Evolutionary conservation across 768 basidiomycete genomes (phyloP).

Genomic region (Hericium rajendrae): DNA sequence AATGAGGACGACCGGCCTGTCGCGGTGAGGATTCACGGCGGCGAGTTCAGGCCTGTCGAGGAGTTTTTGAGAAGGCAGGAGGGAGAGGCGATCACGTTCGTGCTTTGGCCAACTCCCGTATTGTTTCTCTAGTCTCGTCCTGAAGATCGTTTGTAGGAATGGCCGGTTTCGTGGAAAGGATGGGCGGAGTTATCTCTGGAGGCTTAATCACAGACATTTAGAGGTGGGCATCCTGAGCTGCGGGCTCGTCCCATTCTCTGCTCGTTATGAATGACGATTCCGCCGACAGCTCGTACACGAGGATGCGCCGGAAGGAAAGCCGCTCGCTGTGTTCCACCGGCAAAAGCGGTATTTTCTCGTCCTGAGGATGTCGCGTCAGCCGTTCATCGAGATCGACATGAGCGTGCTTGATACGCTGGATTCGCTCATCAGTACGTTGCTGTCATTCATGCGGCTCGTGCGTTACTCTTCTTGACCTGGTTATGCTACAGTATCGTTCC

Average conservation of each 20-base stretch:
- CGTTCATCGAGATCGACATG: slow-evolving; percentile 27
- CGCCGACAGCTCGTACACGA: slow-evolving; percentile 21
- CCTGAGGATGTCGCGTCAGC: slow-evolving; percentile 25
- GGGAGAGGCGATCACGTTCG: slow-evolving; percentile 7
- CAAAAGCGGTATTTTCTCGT: slow-evolving; percentile 26
- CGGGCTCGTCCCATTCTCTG: neutral
- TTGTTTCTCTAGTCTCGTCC: neutral
- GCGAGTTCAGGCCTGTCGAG: slow-evolving; percentile 18
- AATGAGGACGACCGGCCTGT: slow-evolving; percentile 21
- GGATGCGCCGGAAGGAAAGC: slow-evolving; percentile 19
- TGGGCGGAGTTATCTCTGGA: slow-evolving; percentile 21
- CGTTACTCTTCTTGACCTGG: neutral
- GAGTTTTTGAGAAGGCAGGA: slow-evolving; percentile 23
- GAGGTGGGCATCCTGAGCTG: slow-evolving; percentile 12
- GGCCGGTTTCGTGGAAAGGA: slow-evolving; percentile 20
- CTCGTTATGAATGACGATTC: neutral
- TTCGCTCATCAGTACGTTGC: slow-evolving; percentile 24
- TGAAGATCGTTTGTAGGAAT: slow-evolving; percentile 2
- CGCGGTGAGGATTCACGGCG: slow-evolving; percentile 22
- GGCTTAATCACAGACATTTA: slow-evolving; percentile 9
- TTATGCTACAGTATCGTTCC: slow-evolving; percentile 20
- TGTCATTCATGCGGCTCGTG: neutral
- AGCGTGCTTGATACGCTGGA: slow-evolving; percentile 26
- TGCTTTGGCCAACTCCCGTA: neutral
- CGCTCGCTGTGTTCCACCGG: slow-evolving; percentile 26